Evolutionary conservation across 169 alveolate genomes (phyloP).

Genomic region (Plasmodium inui): DNA sequence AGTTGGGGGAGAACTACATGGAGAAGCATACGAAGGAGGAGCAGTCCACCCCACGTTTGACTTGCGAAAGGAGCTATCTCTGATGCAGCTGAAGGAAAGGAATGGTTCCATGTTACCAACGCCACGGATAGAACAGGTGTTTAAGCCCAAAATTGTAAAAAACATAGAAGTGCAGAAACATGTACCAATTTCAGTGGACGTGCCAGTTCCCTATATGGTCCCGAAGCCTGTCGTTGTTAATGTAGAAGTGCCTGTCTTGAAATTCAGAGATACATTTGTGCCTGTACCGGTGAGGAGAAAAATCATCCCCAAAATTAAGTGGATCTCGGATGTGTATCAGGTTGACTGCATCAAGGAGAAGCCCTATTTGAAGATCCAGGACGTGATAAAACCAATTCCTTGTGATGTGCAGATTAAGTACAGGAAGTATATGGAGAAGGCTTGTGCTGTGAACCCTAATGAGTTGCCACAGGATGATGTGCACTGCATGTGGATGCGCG

Average conservation of each 20-base stretch:
- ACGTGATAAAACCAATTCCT: constrained; percentile 88
- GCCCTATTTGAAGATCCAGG: constrained; percentile 87
- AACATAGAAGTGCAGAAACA: constrained; percentile 84
- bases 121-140: constrained; percentile 82
- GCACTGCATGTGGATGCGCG: constrained; percentile 92
- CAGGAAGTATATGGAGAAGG: constrained; percentile 85
- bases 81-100: constrained; percentile 20
- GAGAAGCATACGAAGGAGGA: constrained; percentile 40
- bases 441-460: constrained; percentile 88
- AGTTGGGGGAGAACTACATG: constrained; percentile 41
- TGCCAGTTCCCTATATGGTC: constrained; percentile 90
- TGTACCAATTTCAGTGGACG: constrained; percentile 89
- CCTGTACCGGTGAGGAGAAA: constrained; percentile 90
- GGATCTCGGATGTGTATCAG: constrained; percentile 89
- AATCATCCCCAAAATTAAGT: constrained; percentile 87
- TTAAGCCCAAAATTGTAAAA: constrained; percentile 84
- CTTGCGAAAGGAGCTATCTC: constrained; percentile 2
- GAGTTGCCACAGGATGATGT: constrained; percentile 90
- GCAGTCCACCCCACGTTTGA: constrained; percentile 39
- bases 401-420: constrained; percentile 87
- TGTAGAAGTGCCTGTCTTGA: constrained; percentile 89
- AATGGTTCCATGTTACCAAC: constrained; percentile 9
- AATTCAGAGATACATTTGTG: constrained; percentile 88
- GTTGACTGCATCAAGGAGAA: constrained; percentile 89
- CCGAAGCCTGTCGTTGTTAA: constrained; percentile 90